Conservation (phyloP, 208 protist species). For the Acanthamoeba triangularis region DNA sequence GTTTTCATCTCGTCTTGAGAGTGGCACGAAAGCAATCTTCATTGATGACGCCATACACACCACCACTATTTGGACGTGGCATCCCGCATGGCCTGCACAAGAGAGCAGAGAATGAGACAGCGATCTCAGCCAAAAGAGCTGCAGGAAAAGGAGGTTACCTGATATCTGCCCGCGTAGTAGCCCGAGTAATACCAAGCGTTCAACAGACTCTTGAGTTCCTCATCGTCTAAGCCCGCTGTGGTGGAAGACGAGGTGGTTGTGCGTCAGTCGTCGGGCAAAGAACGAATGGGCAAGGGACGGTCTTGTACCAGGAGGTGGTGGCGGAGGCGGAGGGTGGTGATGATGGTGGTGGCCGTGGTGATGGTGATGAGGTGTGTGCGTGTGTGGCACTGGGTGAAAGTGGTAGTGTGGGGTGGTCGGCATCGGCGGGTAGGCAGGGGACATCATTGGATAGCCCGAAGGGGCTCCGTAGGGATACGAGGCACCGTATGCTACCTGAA, state of each 20-base stretch:
- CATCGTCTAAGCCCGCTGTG: conserved; percentile 36
- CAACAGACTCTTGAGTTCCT: conserved; percentile 25
- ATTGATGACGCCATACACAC: too few relatives aligned
- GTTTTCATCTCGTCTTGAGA: too few relatives aligned
- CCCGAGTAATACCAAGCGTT: conserved; percentile 65
- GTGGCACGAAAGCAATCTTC: too few relatives aligned
- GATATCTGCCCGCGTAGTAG: conserved; percentile 67
- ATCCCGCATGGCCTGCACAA: too few relatives aligned
- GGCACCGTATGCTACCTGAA: background rate
- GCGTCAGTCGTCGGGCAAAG: background rate
- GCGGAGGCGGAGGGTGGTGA: conserved; percentile 4
- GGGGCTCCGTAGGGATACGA: background rate
- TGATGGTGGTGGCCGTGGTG: background rate
- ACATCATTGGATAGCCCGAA: background rate
- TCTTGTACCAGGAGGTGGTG: background rate
- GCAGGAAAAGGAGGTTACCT: background rate
- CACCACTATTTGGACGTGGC: too few relatives aligned
- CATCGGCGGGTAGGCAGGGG: background rate
- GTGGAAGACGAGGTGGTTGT: background rate
- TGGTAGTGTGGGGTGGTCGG: conserved; percentile 40
- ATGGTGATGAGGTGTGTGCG: background rate
- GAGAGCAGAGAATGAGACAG: too few relatives aligned
- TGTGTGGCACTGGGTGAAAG: background rate
- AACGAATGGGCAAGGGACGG: too few relatives aligned
- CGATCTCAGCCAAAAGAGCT: background rate